These are phyloP conservation scores for Saccharomyces pastorianus DNA, from an alignment of 1,139 yeast genomes.

Conservation along the genomic window DNA sequence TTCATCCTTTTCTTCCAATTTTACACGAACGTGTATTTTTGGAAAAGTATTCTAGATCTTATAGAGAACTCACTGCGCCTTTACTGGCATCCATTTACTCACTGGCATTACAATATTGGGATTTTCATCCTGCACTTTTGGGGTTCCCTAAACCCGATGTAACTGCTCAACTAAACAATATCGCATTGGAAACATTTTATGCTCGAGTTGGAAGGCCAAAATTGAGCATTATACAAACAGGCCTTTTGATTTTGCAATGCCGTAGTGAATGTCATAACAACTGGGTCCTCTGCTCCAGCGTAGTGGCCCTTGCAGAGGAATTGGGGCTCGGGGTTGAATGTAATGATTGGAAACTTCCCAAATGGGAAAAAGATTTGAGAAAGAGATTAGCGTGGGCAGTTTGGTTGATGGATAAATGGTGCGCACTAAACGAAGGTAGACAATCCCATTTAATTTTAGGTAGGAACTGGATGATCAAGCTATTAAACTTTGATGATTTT, in stretches of 20 bases:
- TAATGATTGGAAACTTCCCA: slow-evolving; percentile 78
- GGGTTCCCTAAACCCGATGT: slow-evolving; percentile 60
- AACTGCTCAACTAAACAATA: slow-evolving; percentile 50
- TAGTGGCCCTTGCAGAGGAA: slow-evolving; percentile 78
- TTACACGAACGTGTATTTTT: slow-evolving; percentile 67
- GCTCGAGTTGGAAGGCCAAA: slow-evolving; percentile 68
- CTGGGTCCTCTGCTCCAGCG: slow-evolving; percentile 82
- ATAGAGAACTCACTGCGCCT: slow-evolving; percentile 71
- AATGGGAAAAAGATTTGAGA: slow-evolving; percentile 84
- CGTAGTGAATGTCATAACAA: slow-evolving; percentile 45
- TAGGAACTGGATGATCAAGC: slow-evolving; percentile 60
- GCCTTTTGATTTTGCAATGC: slow-evolving; percentile 59
- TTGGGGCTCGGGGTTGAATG: slow-evolving; percentile 82
- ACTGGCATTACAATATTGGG: slow-evolving; percentile 78
- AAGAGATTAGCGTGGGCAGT: slow-evolving; percentile 91
- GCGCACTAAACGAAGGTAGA: slow-evolving; percentile 64
- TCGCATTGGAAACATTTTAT: slow-evolving; percentile 45
- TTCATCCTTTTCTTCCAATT: slow-evolving; percentile 74
- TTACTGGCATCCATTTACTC: slow-evolving; percentile 68
- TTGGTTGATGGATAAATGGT: slow-evolving; percentile 84
- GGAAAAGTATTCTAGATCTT: slow-evolving; percentile 69
- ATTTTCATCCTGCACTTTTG: slow-evolving; percentile 57
- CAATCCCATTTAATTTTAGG: slow-evolving; percentile 66
- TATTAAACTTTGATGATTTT: slow-evolving; percentile 62
- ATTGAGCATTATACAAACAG: slow-evolving; percentile 74